phyloP scores from a whole-genome alignment of 441 rosid species.

The Mallotus repandus region DNA sequence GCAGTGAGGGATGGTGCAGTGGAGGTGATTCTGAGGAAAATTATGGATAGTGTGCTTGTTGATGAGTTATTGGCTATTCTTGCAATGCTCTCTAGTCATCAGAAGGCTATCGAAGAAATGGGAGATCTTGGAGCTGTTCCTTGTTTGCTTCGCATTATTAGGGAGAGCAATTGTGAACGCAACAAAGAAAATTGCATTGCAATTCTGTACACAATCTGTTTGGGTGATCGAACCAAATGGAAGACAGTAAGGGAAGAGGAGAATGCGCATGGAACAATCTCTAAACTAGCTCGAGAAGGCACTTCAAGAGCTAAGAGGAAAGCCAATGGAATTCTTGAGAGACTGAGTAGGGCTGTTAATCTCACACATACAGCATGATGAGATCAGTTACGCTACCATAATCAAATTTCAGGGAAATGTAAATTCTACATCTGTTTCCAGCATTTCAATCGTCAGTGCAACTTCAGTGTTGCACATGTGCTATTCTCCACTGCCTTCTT shows the following conservation, averaged over 20 bases:
- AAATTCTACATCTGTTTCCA: slow-evolving; percentile 41
- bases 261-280: slow-evolving; percentile 49
- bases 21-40: slow-evolving; percentile 60
- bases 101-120: slow-evolving; percentile 69
- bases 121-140: slow-evolving; percentile 70
- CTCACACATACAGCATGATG: slow-evolving; percentile 83
- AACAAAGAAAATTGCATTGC: slow-evolving; percentile 89
- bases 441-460: slow-evolving; percentile 1
- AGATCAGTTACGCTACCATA: slow-evolving; percentile 6
- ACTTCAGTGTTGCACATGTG: background rate
- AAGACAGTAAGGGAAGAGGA: slow-evolving; percentile 79
- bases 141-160: slow-evolving; percentile 60
- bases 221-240: slow-evolving; percentile 70
- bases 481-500: slow-evolving; percentile 23
- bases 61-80: slow-evolving; percentile 85
- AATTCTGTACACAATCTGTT: slow-evolving; percentile 64
- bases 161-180: slow-evolving; percentile 70
- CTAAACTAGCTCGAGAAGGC: slow-evolving; percentile 73
- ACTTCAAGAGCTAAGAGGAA: slow-evolving; percentile 92
- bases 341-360: slow-evolving; percentile 63
- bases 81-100: slow-evolving; percentile 77
- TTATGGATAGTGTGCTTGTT: slow-evolving; percentile 55
- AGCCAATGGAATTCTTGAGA: slow-evolving; percentile 75
- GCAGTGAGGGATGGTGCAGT: slow-evolving; percentile 86
- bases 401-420: slow-evolving; percentile 34